phyloP scores from a whole-genome alignment of 208 protist genomes.

The Leishmania braziliensis region DNA sequence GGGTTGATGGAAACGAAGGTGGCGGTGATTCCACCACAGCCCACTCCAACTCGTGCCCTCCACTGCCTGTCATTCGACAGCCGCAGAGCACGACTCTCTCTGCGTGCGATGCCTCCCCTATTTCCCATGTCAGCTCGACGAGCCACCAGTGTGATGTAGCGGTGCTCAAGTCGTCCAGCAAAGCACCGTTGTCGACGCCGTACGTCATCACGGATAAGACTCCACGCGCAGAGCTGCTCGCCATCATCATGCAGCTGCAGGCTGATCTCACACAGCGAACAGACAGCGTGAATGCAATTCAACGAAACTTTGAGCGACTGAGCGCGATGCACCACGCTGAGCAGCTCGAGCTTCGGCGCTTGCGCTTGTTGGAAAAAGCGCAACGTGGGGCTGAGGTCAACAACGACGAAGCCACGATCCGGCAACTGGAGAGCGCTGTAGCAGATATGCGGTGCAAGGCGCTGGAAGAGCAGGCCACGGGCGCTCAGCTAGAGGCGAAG shows the following conservation, averaged over 20 bases:
- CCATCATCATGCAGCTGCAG: slow-evolving; percentile 53
- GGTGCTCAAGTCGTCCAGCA: too few species aligned
- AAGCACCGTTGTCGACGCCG: neutral
- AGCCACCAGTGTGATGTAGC: neutral
- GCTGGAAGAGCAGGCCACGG: neutral
- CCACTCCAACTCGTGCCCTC: neutral
- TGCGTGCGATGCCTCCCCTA: neutral
- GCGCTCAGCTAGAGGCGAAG: neutral
- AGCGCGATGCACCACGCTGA: slow-evolving; percentile 74
- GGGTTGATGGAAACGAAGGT: neutral
- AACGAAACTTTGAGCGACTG: slow-evolving; percentile 89
- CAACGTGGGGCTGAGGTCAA: neutral
- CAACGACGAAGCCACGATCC: slow-evolving; percentile 12
- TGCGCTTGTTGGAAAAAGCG: slow-evolving; percentile 32
- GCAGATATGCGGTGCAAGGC: neutral
- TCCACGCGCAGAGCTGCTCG: slow-evolving; percentile 37
- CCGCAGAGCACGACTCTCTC: neutral
- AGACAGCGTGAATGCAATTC: slow-evolving; percentile 88
- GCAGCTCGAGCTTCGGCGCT: slow-evolving; percentile 42
- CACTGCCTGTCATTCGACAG: slow-evolving; percentile 7
- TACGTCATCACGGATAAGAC: slow-evolving; percentile 40
- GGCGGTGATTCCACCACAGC: neutral
- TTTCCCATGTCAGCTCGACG: too few species aligned
- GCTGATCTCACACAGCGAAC: slow-evolving; percentile 65
- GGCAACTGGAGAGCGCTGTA: slow-evolving; percentile 1